Evolutionary conservation across 2,329 filamentous ascomycete genomes (phyloP).

Genomic region (Talaromyces sp.): DNA sequence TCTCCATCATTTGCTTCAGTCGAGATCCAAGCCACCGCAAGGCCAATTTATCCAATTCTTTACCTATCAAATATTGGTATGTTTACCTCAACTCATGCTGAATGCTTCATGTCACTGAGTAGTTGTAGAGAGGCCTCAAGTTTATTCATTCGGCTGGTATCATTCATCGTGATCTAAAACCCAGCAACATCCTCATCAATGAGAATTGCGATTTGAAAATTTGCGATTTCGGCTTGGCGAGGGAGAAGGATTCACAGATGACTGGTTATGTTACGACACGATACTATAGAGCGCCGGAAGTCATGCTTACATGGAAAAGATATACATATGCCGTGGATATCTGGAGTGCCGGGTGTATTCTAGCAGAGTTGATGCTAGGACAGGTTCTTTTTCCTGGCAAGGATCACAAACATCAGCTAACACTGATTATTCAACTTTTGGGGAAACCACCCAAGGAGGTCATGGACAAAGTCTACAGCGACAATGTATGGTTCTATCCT

Average conservation of each 20-base stretch:
- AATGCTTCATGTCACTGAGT: conserved; percentile 11
- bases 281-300: conserved; percentile 98
- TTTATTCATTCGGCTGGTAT: conserved; percentile 98
- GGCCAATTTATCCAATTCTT: conserved; percentile 99
- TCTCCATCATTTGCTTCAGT: conserved; percentile 72
- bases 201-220: conserved; percentile 99
- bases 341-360: conserved; percentile 98
- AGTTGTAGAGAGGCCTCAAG: conserved; percentile 84
- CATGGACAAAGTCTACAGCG: conserved; percentile 95
- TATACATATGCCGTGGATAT: conserved; percentile 99
- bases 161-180: conserved; percentile 95
- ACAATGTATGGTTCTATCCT: conserved; percentile 68
- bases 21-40: conserved; percentile 92
- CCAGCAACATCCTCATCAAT: conserved; percentile 98
- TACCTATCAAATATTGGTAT: conserved; percentile 95
- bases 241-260: conserved; percentile 98
- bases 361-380: conserved; percentile 97
- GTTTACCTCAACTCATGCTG: conserved; percentile 28
- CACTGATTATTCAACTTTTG: conserved; percentile 97
- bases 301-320: conserved; percentile 99
- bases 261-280: conserved; percentile 97
- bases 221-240: conserved; percentile 95
- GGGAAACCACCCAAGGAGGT: conserved; percentile 96
- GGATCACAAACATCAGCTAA: conserved; percentile 99
- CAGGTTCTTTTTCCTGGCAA: conserved; percentile 97